Percentiles rank a stretch among this genome's conserved stretches.
phyloP scores from a whole-genome alignment of 2,329 filamentous ascomycete species.

The Scortechinia acanthostroma region DNA sequence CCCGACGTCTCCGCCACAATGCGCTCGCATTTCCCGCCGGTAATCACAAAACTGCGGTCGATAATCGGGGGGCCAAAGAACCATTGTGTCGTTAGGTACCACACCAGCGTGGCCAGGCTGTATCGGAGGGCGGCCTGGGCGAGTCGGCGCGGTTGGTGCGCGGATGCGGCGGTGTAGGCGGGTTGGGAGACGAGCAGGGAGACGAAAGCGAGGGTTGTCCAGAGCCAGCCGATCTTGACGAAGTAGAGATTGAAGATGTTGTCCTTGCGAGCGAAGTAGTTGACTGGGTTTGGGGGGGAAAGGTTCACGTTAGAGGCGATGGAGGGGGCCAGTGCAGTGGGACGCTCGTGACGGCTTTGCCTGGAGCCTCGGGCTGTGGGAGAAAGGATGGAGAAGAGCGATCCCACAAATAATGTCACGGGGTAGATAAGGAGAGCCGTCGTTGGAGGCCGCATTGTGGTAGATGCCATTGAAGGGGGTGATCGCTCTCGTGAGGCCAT shows the following conservation, averaged over 20 bases:
- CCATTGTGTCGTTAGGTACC: slow-evolving; percentile 61
- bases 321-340: neutral
- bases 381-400: slow-evolving; percentile 51
- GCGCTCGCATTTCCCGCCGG: slow-evolving; percentile 52
- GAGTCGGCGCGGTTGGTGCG: slow-evolving; percentile 7
- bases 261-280: slow-evolving; percentile 60
- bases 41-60: slow-evolving; percentile 54
- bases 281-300: slow-evolving; percentile 8
- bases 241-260: slow-evolving; percentile 66
- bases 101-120: slow-evolving; percentile 43
- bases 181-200: slow-evolving; percentile 43
- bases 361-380: slow-evolving; percentile 37
- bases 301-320: neutral
- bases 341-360: slow-evolving; percentile 8
- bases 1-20: slow-evolving; percentile 18
- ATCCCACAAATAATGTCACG: slow-evolving; percentile 50
- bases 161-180: slow-evolving; percentile 11
- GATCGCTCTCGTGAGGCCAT: neutral
- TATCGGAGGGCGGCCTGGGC: slow-evolving; percentile 44
- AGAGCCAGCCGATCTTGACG: slow-evolving; percentile 64
- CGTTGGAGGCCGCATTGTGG: neutral
- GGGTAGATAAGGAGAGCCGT: slow-evolving; percentile 38
- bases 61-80: slow-evolving; percentile 61
- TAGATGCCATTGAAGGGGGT: neutral
- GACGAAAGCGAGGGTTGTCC: slow-evolving; percentile 52